phyloP scores from a whole-genome alignment of 1,284 basidiomycete genomes.

The Schizophyllum commune region DNA sequence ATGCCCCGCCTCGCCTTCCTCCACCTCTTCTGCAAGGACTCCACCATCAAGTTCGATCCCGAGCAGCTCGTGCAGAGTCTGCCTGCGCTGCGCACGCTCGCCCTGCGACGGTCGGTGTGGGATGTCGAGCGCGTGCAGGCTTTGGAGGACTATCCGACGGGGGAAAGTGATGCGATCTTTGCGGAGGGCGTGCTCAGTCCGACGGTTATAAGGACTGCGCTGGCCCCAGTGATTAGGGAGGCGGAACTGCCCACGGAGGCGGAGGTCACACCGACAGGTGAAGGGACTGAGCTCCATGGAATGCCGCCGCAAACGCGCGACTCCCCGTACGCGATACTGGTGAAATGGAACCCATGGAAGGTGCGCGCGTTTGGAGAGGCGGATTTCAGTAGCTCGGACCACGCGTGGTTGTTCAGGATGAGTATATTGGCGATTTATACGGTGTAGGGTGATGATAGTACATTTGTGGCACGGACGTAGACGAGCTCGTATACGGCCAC shows the following conservation, averaged over 20 bases:
- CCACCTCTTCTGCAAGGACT: conserved; percentile 24
- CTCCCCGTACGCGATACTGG: background rate
- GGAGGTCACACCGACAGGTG: too few relatives aligned
- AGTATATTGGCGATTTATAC: background rate
- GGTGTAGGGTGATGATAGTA: too few relatives aligned
- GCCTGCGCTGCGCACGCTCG: conserved; percentile 23
- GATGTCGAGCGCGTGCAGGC: conserved; percentile 22
- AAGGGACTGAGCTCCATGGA: too few relatives aligned
- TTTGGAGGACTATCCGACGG: conserved; percentile 15
- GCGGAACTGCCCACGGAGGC: too few relatives aligned
- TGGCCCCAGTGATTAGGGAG: too few relatives aligned
- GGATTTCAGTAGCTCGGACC: conserved; percentile 25
- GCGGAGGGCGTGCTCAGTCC: too few relatives aligned
- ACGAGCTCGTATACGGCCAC: too few relatives aligned
- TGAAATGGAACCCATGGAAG: conserved; percentile 28
- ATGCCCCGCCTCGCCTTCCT: conserved; percentile 24
- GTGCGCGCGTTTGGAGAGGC: conserved; percentile 27
- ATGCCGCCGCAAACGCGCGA: background rate
- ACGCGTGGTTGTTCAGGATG: conserved; percentile 28
- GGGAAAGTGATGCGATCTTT: background rate
- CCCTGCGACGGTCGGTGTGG: conserved; percentile 29
- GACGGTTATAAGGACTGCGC: too few relatives aligned
- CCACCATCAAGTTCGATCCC: conserved; percentile 20
- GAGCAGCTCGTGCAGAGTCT: conserved; percentile 26
- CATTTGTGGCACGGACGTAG: too few relatives aligned